Percentiles rank a stretch among this genome's conserved stretches.
phyloP scores from a whole-genome alignment of 2,329 filamentous ascomycete species.

The Pseudogymnoascus sp. region DNA sequence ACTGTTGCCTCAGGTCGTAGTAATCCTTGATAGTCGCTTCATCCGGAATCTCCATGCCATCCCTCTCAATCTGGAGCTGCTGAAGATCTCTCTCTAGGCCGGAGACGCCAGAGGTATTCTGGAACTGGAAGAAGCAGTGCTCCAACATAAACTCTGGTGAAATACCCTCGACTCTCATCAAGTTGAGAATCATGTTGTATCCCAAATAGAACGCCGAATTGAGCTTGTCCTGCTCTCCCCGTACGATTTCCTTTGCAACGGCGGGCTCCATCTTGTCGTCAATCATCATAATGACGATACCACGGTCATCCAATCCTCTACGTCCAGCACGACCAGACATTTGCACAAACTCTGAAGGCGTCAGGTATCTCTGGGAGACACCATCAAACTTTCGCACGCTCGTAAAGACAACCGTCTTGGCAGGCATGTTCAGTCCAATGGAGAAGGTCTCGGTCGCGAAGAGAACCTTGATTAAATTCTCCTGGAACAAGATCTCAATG shows the following conservation, averaged over 20 bases:
- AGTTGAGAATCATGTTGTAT: constrained; percentile 98
- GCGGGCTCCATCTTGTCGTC: constrained; percentile 92
- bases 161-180: constrained; percentile 97
- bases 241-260: constrained; percentile 89
- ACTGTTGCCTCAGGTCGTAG: constrained; percentile 77
- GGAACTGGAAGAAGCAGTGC: constrained; percentile 95
- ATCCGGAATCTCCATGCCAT: constrained; percentile 69
- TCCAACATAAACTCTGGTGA: constrained; percentile 99
- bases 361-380: constrained; percentile 68
- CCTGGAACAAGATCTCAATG: constrained; percentile 97
- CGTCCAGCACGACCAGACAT: constrained; percentile 97
- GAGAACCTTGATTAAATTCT: constrained; percentile 93
- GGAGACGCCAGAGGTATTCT: constrained; percentile 83
- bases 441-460: constrained; percentile 99
- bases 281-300: constrained; percentile 99
- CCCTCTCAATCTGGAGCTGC: constrained; percentile 66
- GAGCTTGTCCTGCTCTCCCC: constrained; percentile 90
- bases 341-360: constrained; percentile 93
- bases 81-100: constrained; percentile 74
- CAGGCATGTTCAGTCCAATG: constrained; percentile 97
- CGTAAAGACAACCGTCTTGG: constrained; percentile 98
- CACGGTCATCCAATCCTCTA: constrained; percentile 92
- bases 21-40: constrained; percentile 89
- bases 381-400: constrained; percentile 95
- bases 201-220: constrained; percentile 97